These are phyloP conservation scores for Viola pubescens DNA, from an alignment of 441 rosid genomes.

Conservation along the genomic window DNA sequence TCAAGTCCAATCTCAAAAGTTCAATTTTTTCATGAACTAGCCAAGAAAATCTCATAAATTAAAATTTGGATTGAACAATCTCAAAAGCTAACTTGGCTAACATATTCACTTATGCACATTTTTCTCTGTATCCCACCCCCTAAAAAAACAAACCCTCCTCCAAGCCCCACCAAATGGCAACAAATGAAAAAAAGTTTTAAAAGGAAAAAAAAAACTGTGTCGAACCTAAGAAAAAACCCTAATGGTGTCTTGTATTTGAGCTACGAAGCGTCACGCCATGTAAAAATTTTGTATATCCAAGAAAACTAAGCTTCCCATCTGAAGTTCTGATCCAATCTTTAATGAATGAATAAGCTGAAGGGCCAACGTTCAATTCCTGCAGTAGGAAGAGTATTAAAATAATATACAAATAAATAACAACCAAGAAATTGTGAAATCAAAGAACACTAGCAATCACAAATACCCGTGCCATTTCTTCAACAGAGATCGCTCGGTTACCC, in stretches of 20 bases:
- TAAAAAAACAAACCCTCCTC: conserved; percentile 16
- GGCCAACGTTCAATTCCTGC: conserved; percentile 86
- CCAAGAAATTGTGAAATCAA: background rate
- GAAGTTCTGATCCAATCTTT: conserved; percentile 72
- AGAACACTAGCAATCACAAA: conserved; percentile 5
- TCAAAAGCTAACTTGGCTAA: conserved; percentile 23
- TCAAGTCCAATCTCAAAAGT: no score
- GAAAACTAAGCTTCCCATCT: conserved; percentile 78
- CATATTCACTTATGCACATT: conserved; percentile 34
- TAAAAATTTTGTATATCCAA: conserved; percentile 84
- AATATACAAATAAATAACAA: background rate
- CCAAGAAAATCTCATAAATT: conserved; percentile 11
- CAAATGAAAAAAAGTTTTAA: conserved; percentile 12
- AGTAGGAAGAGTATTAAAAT: conserved; percentile 5
- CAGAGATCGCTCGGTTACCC: conserved; percentile 71
- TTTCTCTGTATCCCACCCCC: conserved; percentile 42
- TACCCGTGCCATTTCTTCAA: conserved; percentile 89
- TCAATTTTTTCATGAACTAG: no score
- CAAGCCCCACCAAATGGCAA: conserved; percentile 15
- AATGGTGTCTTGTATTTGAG: conserved; percentile 73
- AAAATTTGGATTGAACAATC: conserved; percentile 21
- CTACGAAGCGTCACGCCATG: conserved; percentile 92
- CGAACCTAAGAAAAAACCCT: conserved; percentile 22
- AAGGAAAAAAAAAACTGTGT: conserved; percentile 16
- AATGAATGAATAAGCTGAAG: conserved; percentile 58